phyloP scores from a whole-genome alignment of 805 yeast genomes.

The Dipodascus geniculatus region DNA sequence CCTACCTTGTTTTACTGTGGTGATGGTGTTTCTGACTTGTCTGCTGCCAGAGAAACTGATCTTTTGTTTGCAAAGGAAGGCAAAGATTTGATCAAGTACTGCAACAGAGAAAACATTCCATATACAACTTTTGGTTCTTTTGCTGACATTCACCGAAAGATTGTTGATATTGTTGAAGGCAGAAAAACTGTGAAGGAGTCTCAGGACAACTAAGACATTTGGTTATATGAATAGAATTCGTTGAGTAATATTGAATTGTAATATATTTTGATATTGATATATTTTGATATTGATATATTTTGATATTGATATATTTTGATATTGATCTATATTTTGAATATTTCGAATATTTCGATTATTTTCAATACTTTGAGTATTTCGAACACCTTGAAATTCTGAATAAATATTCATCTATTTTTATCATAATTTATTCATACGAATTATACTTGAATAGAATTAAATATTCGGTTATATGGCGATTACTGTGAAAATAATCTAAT shows the following conservation, averaged over 20 bases:
- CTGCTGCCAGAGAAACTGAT: constrained; percentile 93
- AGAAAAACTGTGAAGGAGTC: constrained; percentile 17
- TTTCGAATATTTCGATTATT: too few species aligned
- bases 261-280: background rate
- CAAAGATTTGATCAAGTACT: constrained; percentile 75
- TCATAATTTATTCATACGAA: background rate
- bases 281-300: background rate
- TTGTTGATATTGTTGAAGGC: constrained; percentile 42
- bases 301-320: background rate
- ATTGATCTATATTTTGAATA: too few species aligned
- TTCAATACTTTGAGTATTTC: too few species aligned
- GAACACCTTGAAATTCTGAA: too few species aligned
- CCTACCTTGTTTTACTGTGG: constrained; percentile 88
- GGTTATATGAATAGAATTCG: background rate
- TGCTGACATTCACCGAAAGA: constrained; percentile 55
- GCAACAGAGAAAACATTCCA: constrained; percentile 70
- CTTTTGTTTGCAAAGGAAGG: constrained; percentile 89
- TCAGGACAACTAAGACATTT: constrained; percentile 1
- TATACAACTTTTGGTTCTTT: constrained; percentile 74
- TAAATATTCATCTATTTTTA: too few species aligned
- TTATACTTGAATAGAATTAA: background rate
- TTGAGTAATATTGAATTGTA: background rate
- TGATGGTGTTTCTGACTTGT: constrained; percentile 91
- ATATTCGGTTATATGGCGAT: too few species aligned
- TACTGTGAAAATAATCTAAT: too few species aligned